These are phyloP conservation scores for Claviceps citrina DNA, from an alignment of 2,329 filamentous ascomycete species.

Conservation along the genomic window DNA sequence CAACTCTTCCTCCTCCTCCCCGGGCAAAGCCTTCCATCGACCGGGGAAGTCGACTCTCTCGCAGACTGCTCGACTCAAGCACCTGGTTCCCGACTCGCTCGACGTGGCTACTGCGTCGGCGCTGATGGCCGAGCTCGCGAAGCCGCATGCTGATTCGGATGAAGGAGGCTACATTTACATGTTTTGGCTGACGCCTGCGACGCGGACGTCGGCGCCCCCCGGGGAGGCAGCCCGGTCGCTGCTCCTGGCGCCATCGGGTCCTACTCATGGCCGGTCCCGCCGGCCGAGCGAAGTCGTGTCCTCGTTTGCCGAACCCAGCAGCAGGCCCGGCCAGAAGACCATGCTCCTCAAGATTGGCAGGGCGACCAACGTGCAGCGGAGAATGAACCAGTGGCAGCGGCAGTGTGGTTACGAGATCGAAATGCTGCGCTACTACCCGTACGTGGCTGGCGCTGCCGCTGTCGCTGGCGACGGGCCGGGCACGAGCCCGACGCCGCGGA, in stretches of 20 bases:
- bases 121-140: slow-evolving; percentile 59
- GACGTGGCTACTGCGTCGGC: slow-evolving; percentile 53
- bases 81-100: slow-evolving; percentile 52
- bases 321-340: slow-evolving; percentile 32
- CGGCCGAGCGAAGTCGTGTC: slow-evolving; percentile 40
- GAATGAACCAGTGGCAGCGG: slow-evolving; percentile 82
- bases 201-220: slow-evolving; percentile 36
- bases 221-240: slow-evolving; percentile 45
- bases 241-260: slow-evolving; percentile 32
- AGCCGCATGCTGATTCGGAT: slow-evolving; percentile 51
- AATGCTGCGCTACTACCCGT: slow-evolving; percentile 82
- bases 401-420: slow-evolving; percentile 86
- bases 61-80: slow-evolving; percentile 17
- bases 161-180: slow-evolving; percentile 95
- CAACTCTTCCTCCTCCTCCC: too few relatives aligned
- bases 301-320: slow-evolving; percentile 27
- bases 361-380: slow-evolving; percentile 69
- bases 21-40: slow-evolving; percentile 15
- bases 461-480: slow-evolving; percentile 19
- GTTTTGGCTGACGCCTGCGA: slow-evolving; percentile 75
- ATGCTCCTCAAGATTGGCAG: slow-evolving; percentile 54
- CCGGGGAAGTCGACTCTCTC: slow-evolving; percentile 19
- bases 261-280: slow-evolving; percentile 21
- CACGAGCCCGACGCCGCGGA: slow-evolving; percentile 32
- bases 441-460: slow-evolving; percentile 38